A percentile compares a stretch with the other conserved stretches of the same genome.
Evolutionary conservation across 495 filamentous ascomycete genomes (phyloP).

Genomic region (Xylaria acuta): DNA sequence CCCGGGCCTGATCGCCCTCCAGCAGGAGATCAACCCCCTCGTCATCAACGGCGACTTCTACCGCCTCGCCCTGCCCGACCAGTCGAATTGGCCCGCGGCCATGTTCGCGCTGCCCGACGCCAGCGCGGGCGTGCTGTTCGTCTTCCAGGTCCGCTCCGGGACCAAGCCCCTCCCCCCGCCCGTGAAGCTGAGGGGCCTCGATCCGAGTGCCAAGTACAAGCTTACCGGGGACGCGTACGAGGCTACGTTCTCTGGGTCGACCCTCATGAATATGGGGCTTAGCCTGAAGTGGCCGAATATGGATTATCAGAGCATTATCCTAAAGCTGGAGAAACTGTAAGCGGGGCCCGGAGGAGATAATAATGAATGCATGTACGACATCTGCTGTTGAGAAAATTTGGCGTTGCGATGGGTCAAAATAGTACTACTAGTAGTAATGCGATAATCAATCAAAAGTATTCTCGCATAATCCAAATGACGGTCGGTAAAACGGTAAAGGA

Average conservation of each 20-base stretch:
- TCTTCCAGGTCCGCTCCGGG: conserved; percentile 53
- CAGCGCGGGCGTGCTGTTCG: conserved; percentile 53
- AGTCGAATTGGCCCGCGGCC: conserved; percentile 62
- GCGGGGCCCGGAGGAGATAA: neutral
- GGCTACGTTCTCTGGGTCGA: conserved; percentile 50
- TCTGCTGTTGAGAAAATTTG: neutral
- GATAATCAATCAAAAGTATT: neutral
- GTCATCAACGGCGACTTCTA: conserved; percentile 58
- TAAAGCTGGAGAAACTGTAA: conserved; percentile 49
- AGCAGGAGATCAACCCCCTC: conserved; percentile 59
- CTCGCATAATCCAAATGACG: neutral
- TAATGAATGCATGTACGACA: neutral
- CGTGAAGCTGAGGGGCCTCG: conserved; percentile 54
- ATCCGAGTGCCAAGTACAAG: conserved; percentile 50
- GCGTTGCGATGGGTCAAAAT: neutral
- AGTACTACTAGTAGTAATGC: conserved; percentile 8
- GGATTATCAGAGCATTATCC: conserved; percentile 52
- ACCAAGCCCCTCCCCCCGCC: conserved; percentile 53
- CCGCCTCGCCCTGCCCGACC: conserved; percentile 57
- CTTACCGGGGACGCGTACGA: conserved; percentile 52
- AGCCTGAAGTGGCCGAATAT: conserved; percentile 44
- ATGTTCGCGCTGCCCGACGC: conserved; percentile 56
- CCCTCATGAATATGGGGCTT: conserved; percentile 58
- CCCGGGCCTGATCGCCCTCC: conserved; percentile 51
- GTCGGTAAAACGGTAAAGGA: neutral